These are phyloP conservation scores for Candida tallmaniae DNA, from an alignment of 805 yeast species.

Conservation along the genomic window DNA sequence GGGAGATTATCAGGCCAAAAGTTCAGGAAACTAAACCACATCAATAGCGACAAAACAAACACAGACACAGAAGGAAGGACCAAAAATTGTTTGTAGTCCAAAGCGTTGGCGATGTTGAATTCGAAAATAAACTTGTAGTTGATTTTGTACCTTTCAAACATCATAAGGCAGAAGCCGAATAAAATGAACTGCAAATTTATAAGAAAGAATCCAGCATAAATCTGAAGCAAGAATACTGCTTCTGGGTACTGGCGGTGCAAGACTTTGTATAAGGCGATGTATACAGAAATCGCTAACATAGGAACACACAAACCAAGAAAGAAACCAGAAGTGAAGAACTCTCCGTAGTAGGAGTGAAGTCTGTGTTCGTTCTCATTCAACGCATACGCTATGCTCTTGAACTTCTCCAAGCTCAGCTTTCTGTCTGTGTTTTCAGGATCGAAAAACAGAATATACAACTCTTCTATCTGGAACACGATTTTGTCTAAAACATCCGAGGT, in stretches of 20 bases:
- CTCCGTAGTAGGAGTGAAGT: constrained; percentile 29
- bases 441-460: constrained; percentile 58
- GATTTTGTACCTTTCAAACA: constrained; percentile 72
- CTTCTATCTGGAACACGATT: constrained; percentile 59
- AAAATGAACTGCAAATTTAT: constrained; percentile 55
- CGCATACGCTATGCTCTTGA: constrained; percentile 43
- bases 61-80: constrained; percentile 60
- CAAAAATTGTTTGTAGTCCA: constrained; percentile 63
- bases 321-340: constrained; percentile 61
- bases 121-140: constrained; percentile 93
- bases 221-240: constrained; percentile 63
- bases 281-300: constrained; percentile 56
- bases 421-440: constrained; percentile 51
- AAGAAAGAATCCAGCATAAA: constrained; percentile 90
- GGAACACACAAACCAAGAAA: constrained; percentile 70
- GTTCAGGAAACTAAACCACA: constrained; percentile 72
- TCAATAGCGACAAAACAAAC: constrained; percentile 53
- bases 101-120: constrained; percentile 62
- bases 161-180: constrained; percentile 63
- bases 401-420: constrained; percentile 66
- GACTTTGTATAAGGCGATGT: constrained; percentile 43
- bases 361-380: constrained; percentile 26
- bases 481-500: constrained; percentile 66
- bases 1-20: constrained; percentile 60
- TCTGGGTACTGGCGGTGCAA: constrained; percentile 43